Evolutionary conservation across 441 rosid species (phyloP), one percentile per base, ranked within the genome.

Genomic region (Populus hybrid): DNA sequence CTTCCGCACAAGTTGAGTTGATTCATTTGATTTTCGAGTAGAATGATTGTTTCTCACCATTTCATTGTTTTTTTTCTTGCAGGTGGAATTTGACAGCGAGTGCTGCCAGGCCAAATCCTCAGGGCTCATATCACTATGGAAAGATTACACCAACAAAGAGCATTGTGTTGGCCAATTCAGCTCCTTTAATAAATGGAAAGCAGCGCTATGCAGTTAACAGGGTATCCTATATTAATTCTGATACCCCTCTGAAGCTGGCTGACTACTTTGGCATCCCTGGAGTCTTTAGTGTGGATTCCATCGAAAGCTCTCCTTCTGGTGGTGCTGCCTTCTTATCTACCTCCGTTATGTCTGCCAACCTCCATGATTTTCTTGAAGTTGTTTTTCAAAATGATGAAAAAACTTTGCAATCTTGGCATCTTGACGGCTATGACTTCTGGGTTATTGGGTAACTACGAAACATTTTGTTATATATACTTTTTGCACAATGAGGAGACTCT

Each of bases 371-470:
- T 69, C 66, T 89, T 1, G 99, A 95, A 81, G 78, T 95, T 35
- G 84, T 95, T 71, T 92, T 95, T 76, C 98, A 95, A 70, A 95
- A 95, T 87, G 89, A 84, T 20, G 98, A 93, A 80, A 83, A 86
- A 14, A 16, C 85, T 7, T 77, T 91, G 85, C 98, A 95, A 77
- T 91, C 99, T 77, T 95, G 99, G 99, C 99, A 95, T 78, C 93
- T 93, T n/a, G 97, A 95, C 77, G 99, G 99, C 68, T 95, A 89
- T 65, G 97, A 93, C 84, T 93, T 92, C 82, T 93, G 98, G 95
- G 97, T 86, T 72, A 90, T 91, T 66, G 99, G 98, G 96, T 95
- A 76, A 87, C 93, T 85, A 14, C 23, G 18, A 40, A 23, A 34
- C 30, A 40, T 40, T 14, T 16, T 70, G 26, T 28, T 50, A 2